Evolutionary conservation across 2,329 filamentous ascomycete genomes (phyloP).

Genomic region (Diaporthe australafricana): DNA sequence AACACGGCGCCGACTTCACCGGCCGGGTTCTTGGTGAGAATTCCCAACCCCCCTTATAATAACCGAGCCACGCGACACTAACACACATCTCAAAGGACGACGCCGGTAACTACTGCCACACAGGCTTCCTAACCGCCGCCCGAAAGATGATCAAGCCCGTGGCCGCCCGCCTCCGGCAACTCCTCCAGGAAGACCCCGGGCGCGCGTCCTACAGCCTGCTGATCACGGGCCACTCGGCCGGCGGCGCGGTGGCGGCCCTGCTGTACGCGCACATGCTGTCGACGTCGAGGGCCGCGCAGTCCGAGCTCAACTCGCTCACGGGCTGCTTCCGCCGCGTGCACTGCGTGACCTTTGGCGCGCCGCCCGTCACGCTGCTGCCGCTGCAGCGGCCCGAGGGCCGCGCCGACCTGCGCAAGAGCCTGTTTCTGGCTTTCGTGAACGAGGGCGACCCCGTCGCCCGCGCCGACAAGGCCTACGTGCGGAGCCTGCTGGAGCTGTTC

Average conservation of each 20-base stretch:
- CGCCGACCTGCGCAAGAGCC: conserved; percentile 67
- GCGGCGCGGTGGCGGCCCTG: conserved; percentile 83
- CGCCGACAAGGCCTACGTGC: conserved; percentile 81
- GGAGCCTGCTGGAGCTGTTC: conserved; percentile 78
- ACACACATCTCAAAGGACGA: conserved; percentile 67
- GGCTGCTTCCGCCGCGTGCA: conserved; percentile 82
- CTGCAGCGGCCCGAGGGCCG: conserved; percentile 66
- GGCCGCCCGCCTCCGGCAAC: conserved; percentile 73
- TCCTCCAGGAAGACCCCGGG: conserved; percentile 78
- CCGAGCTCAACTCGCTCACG: conserved; percentile 77
- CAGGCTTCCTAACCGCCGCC: conserved; percentile 82
- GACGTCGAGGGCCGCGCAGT: conserved; percentile 62
- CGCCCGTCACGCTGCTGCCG: conserved; percentile 79
- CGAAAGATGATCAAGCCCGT: conserved; percentile 80
- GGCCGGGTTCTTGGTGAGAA: conserved; percentile 69
- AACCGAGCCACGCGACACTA: neutral
- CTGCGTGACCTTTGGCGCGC: conserved; percentile 87
- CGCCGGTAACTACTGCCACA: conserved; percentile 79
- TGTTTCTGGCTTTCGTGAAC: conserved; percentile 86
- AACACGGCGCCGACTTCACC: conserved; percentile 76
- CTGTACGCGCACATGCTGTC: conserved; percentile 86
- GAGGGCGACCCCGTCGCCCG: conserved; percentile 86
- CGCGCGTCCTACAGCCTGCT: conserved; percentile 77
- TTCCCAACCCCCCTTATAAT: conserved; percentile 14
- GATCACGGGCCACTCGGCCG: conserved; percentile 88